Evolutionary conservation across 2,329 filamentous ascomycete genomes (phyloP), one percentile per base, ranked within the genome.

Genomic region (Arthroderma sp.): DNA sequence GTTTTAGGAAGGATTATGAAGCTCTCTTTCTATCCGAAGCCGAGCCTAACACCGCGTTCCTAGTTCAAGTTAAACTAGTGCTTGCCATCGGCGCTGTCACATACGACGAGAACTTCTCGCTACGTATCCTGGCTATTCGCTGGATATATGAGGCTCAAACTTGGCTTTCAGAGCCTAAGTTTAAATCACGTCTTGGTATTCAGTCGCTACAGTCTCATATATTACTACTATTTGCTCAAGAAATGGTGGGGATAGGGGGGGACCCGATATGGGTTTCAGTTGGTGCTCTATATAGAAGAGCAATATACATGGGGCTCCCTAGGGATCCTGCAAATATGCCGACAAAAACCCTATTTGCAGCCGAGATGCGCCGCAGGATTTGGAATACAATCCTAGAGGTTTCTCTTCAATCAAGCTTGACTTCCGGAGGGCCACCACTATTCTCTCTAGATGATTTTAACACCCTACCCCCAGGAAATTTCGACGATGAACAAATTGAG

Each of bases 1-100:
- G 76, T 0, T 84, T 85, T 61, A 70, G 73, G 52, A 71, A 70
- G 8, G 77, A 81, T 31, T 85, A 83, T 62, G 76, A 80, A 19
- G 71, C 73, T 0, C 65, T 80, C 7, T 85, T 81, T 80, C 68
- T 67, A 0, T 70, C 73, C 6, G 72, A 73, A 0, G 62, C 66
- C 15, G 66, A 67, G 0, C 69, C 73, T 1, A 75, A 72, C 31
- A 64, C 70, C 17, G 66, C 70, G 3, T 84, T 84, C 54, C 58
- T 82, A 1, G 73, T 71, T 2, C 71, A 72, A 53, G 60, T 74
- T 44, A 61, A 73, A 11, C 63, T 74, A 8, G 69, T 70, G 1
- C 58, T 73, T 11, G 66, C 68, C 61, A 70, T 72, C 19, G 70
- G 71, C 15, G 75, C 80, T 1, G 69, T 73, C 1, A 82, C 80